Evolutionary conservation across 139 green algal genomes (phyloP).

Genomic region (Ettlia oleoabundans): DNA sequence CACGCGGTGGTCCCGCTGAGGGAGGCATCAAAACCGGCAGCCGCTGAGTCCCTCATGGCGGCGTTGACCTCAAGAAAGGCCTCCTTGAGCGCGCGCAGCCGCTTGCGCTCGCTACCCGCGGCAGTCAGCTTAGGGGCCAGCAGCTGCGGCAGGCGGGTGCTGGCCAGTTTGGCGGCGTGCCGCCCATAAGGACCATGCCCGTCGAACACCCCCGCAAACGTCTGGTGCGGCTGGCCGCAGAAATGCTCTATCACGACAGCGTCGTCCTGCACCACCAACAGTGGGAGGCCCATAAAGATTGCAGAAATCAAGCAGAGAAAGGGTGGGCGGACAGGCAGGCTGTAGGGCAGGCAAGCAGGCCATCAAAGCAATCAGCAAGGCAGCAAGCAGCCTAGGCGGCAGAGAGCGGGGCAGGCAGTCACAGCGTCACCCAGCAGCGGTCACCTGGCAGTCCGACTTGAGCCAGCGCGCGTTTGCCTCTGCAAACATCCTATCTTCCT

Average conservation of each 20-base stretch:
- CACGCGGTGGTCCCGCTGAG: slow-evolving; percentile 52
- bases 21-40: slow-evolving; percentile 37
- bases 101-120: slow-evolving; percentile 15
- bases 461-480: slow-evolving; percentile 39
- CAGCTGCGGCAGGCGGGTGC: slow-evolving; percentile 14
- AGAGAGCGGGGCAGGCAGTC: too few relatives aligned
- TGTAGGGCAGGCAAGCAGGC: neutral
- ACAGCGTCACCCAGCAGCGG: too few relatives aligned
- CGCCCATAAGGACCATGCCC: slow-evolving; percentile 54
- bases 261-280: slow-evolving; percentile 24
- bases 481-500: slow-evolving; percentile 18
- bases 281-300: neutral
- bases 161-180: slow-evolving; percentile 38
- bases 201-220: slow-evolving; percentile 62
- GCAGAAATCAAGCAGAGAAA: neutral
- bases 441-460: slow-evolving; percentile 44
- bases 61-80: slow-evolving; percentile 28
- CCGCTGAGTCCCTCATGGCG: slow-evolving; percentile 13
- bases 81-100: slow-evolving; percentile 16
- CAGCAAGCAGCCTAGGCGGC: neutral
- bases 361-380: too few relatives aligned
- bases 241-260: slow-evolving; percentile 33
- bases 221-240: slow-evolving; percentile 18
- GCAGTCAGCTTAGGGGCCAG: slow-evolving; percentile 21
- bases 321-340: neutral